These are phyloP conservation scores for Combretum micranthum DNA, from an alignment of 345 rosid genomes.

Conservation along the genomic window DNA sequence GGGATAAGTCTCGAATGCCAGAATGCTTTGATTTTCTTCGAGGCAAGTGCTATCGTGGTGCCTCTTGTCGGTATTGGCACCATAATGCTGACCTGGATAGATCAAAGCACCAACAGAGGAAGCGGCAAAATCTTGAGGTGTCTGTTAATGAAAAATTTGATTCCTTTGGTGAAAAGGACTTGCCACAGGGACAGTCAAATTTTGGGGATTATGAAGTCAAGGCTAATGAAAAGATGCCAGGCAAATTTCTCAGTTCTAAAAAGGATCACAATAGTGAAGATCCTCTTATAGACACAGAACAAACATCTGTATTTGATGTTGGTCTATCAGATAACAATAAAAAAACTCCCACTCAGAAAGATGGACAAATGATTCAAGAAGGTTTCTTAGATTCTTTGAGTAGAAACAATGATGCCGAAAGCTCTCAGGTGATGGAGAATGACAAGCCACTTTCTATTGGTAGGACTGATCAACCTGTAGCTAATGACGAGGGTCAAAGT, in stretches of 20 bases:
- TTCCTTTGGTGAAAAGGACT: slow-evolving; percentile 16
- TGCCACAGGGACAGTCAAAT: slow-evolving; percentile 11
- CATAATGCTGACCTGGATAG: slow-evolving; percentile 30
- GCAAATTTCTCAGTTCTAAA: slow-evolving; percentile 11
- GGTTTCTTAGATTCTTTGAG: slow-evolving; percentile 6
- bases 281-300: slow-evolving; percentile 11
- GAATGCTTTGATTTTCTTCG: slow-evolving; percentile 52
- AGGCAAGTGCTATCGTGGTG: slow-evolving; percentile 57
- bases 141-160: slow-evolving; percentile 13
- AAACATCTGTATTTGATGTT: neutral
- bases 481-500: slow-evolving; percentile 10
- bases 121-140: slow-evolving; percentile 21
- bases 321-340: slow-evolving; percentile 8
- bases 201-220: slow-evolving; percentile 15
- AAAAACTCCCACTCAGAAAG: slow-evolving; percentile 8
- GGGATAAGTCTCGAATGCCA: slow-evolving; percentile 24
- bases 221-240: slow-evolving; percentile 9
- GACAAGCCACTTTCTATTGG: slow-evolving; percentile 7
- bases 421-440: slow-evolving; percentile 9
- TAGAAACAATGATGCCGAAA: slow-evolving; percentile 1
- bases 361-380: slow-evolving; percentile 12
- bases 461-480: slow-evolving; percentile 7
- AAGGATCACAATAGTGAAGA: slow-evolving; percentile 18
- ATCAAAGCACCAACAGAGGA: slow-evolving; percentile 29
- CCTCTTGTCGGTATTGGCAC: slow-evolving; percentile 50